Conservation (phyloP, 768 basidiomycete species). For the Gymnopilus dilepis region DNA sequence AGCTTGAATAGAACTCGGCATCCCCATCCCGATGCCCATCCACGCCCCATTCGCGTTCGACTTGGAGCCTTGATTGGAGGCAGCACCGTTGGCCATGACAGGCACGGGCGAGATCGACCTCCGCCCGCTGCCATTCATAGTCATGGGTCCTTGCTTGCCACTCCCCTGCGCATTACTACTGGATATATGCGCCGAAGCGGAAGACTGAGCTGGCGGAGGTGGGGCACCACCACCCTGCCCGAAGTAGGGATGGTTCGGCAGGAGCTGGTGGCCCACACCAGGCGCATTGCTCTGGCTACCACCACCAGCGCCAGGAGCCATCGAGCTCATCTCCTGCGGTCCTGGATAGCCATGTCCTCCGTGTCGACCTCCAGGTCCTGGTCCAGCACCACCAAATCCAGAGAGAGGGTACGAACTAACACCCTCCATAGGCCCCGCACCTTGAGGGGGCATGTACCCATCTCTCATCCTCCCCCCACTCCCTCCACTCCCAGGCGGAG, state of each 20-base stretch:
- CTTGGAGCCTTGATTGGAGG: conserved; percentile 26
- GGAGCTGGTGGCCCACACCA: conserved; percentile 31
- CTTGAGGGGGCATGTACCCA: conserved; percentile 12
- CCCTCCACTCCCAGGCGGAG: too few relatives aligned
- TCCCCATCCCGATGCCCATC: conserved; percentile 41
- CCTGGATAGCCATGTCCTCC: conserved; percentile 25
- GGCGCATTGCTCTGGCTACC: conserved; percentile 15
- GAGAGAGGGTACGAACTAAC: conserved; percentile 15
- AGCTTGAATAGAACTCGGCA: conserved; percentile 29
- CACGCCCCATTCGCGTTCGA: conserved; percentile 42
- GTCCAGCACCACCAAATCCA: conserved; percentile 10
- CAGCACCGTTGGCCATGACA: conserved; percentile 32
- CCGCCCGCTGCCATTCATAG: too few relatives aligned
- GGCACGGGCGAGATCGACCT: conserved; percentile 46
- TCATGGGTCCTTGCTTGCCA: conserved; percentile 21
- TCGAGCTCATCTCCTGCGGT: conserved; percentile 32
- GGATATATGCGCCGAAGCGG: conserved; percentile 12
- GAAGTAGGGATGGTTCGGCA: conserved; percentile 41
- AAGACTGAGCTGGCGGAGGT: conserved; percentile 11
- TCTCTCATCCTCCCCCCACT: conserved; percentile 25
- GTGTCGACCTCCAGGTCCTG: conserved; percentile 17
- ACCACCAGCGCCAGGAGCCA: conserved; percentile 23
- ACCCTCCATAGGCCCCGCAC: conserved; percentile 14
- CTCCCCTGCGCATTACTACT: conserved; percentile 25
- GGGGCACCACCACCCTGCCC: conserved; percentile 32